phyloP scores from a whole-genome alignment of 805 yeast species.

The Nakazawaea anatomiae region DNA sequence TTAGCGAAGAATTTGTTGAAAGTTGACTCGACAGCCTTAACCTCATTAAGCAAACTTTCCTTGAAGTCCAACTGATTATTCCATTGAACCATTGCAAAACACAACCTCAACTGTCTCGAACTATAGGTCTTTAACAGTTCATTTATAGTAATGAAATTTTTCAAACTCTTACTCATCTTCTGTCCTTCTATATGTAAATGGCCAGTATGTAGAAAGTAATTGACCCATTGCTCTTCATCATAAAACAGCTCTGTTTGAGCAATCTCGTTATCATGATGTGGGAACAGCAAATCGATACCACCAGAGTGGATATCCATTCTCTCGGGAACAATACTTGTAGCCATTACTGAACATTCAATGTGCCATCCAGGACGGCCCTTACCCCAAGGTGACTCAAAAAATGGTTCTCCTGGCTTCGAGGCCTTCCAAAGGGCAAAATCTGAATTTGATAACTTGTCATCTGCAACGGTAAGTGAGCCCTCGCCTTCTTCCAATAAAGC shows the following conservation, averaged over 20 bases:
- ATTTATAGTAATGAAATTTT: conserved; percentile 90
- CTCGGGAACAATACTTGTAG: conserved; percentile 77
- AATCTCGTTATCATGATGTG: conserved; percentile 97
- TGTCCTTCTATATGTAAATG: conserved; percentile 98
- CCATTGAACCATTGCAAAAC: conserved; percentile 91
- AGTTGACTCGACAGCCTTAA: conserved; percentile 66
- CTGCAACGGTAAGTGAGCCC: conserved; percentile 61
- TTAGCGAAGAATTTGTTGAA: conserved; percentile 79
- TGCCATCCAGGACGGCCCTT: conserved; percentile 99
- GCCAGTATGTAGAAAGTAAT: conserved; percentile 94
- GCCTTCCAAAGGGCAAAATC: conserved; percentile 98
- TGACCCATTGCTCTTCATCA: conserved; percentile 91
- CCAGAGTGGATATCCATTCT: conserved; percentile 94
- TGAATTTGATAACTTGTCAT: conserved; percentile 64
- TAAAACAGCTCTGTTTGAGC: conserved; percentile 96
- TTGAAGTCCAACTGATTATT: conserved; percentile 90
- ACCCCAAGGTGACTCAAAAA: conserved; percentile 96
- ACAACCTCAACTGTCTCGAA: conserved; percentile 81
- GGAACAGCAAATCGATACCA: conserved; percentile 95
- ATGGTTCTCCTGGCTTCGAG: conserved; percentile 95
- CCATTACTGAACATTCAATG: conserved; percentile 99
- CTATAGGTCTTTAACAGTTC: conserved; percentile 73
- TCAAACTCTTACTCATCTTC: conserved; percentile 93
- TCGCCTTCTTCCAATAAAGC: conserved; percentile 91
- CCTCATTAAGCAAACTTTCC: conserved; percentile 71